phyloP scores from a whole-genome alignment of 139 green algal species.

The Edaphochlamys debaryana region DNA sequence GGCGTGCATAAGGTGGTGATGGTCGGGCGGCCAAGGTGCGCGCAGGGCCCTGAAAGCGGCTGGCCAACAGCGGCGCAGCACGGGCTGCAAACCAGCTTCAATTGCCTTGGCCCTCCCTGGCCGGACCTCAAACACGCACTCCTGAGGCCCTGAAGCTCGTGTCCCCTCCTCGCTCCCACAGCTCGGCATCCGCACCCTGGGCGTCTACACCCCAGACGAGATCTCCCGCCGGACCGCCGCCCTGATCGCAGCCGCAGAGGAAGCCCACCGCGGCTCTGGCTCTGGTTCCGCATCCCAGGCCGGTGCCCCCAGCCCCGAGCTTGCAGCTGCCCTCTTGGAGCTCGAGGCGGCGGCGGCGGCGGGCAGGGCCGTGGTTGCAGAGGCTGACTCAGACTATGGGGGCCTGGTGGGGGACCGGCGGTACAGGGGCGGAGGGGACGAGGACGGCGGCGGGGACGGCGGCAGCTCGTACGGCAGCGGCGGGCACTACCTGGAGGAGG shows the following conservation, averaged over 20 bases:
- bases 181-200: slow-evolving; percentile 17
- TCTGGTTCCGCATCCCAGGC: no score
- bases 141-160: neutral
- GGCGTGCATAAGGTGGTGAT: no score
- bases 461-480: slow-evolving; percentile 21
- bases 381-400: neutral
- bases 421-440: no score
- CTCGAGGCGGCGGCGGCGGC: neutral
- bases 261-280: no score
- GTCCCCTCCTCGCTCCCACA: neutral
- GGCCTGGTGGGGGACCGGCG: no score
- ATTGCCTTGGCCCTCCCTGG: neutral
- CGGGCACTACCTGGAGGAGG: slow-evolving; percentile 28
- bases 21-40: no score
- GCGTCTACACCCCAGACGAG: no score
- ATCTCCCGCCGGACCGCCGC: no score
- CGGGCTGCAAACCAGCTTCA: neutral
- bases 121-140: neutral
- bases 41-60: no score
- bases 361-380: neutral
- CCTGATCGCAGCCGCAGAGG: no score
- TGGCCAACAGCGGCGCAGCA: no score
- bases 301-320: no score
- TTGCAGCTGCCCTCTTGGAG: neutral
- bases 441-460: neutral